phyloP scores from a whole-genome alignment of 768 basidiomycete genomes.

The Butyriboletus loyo region DNA sequence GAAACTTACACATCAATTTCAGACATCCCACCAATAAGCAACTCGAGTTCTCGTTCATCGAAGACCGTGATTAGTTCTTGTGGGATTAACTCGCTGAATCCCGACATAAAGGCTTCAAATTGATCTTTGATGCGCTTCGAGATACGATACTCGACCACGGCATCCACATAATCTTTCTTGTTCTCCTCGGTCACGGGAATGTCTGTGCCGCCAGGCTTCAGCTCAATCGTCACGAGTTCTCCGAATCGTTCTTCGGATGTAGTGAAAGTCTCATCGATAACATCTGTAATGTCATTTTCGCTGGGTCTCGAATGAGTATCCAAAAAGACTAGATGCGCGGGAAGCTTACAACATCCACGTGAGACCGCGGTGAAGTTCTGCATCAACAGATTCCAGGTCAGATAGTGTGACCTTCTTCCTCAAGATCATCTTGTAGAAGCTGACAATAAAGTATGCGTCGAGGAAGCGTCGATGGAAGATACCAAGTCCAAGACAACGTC shows the following conservation, averaged over 20 bases:
- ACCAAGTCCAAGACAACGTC: constrained; percentile 89
- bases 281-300: constrained; percentile 96
- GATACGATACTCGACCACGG: constrained; percentile 95
- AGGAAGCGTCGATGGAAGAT: constrained; percentile 99
- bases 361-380: constrained; percentile 89
- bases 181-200: constrained; percentile 92
- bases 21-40: constrained; percentile 98
- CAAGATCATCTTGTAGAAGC: constrained; percentile 99
- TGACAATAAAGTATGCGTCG: constrained; percentile 98
- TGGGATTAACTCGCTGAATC: constrained; percentile 98
- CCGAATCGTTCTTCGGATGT: constrained; percentile 98
- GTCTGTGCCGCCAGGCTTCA: constrained; percentile 85
- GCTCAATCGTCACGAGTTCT: constrained; percentile 95
- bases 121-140: constrained; percentile 97
- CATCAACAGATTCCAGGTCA: constrained; percentile 96
- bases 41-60: constrained; percentile 95
- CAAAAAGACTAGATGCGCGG: background rate
- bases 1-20: constrained; percentile 92
- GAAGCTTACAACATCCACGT: constrained; percentile 95
- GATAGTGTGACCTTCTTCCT: constrained; percentile 95
- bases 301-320: constrained; percentile 39
- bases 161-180: constrained; percentile 98
- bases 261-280: constrained; percentile 97
- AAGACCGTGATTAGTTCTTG: constrained; percentile 98
- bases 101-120: constrained; percentile 99